Conservation (phyloP, 2,329 filamentous ascomycete genomes). For the Aspergillus texensis region DNA sequence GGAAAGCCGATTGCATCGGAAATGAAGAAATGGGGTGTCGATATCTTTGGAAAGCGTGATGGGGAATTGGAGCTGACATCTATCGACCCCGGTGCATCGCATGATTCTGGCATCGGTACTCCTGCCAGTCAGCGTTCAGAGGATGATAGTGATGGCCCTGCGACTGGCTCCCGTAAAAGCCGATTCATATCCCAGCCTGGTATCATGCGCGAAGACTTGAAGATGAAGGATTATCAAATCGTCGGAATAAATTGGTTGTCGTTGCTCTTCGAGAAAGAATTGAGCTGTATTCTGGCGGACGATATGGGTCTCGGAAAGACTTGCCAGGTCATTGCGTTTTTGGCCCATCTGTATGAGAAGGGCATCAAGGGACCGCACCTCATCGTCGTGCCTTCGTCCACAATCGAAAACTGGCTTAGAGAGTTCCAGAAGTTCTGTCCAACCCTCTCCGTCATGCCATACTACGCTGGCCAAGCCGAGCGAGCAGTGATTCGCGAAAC, state of each 20-base stretch:
- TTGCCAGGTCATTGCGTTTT: slow-evolving; percentile 90
- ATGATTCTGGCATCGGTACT: slow-evolving; percentile 71
- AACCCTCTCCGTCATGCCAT: slow-evolving; percentile 68
- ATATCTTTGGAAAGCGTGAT: slow-evolving; percentile 63
- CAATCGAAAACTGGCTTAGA: slow-evolving; percentile 90
- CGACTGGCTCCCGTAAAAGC: slow-evolving; percentile 38
- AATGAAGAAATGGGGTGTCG: slow-evolving; percentile 70
- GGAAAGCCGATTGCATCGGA: slow-evolving; percentile 67
- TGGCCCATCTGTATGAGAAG: slow-evolving; percentile 78
- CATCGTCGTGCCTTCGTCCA: slow-evolving; percentile 89
- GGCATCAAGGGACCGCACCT: slow-evolving; percentile 72
- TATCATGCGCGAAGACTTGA: slow-evolving; percentile 73
- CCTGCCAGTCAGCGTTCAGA: slow-evolving; percentile 53
- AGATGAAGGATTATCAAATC: slow-evolving; percentile 90
- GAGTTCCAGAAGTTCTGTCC: slow-evolving; percentile 91
- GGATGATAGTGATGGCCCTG: slow-evolving; percentile 50
- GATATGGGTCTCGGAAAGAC: slow-evolving; percentile 98
- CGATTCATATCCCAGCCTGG: slow-evolving; percentile 68
- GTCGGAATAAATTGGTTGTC: slow-evolving; percentile 95
- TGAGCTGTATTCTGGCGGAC: slow-evolving; percentile 91
- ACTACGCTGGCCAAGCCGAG: slow-evolving; percentile 71
- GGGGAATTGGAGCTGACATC: slow-evolving; percentile 65
- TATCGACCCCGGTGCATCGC: slow-evolving; percentile 50
- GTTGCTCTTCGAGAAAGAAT: slow-evolving; percentile 74
- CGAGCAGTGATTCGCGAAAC: slow-evolving; percentile 68